Percentiles rank a stretch among this genome's conserved stretches.
phyloP scores from a whole-genome alignment of 2,329 filamentous ascomycete genomes.

The Exophiala alcalophila region DNA sequence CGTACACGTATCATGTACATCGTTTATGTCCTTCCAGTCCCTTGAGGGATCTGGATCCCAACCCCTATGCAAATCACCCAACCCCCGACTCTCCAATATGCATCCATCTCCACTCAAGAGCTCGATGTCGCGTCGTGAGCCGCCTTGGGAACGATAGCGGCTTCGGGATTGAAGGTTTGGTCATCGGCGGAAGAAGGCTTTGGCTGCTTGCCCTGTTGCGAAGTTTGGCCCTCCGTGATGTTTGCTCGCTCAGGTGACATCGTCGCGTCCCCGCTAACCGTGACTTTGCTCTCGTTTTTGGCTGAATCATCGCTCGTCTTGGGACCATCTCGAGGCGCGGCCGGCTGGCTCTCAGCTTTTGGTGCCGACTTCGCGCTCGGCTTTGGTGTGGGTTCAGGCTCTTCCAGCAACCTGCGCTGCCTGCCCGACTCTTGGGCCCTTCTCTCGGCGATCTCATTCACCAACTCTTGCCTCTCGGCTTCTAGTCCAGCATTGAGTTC shows the following conservation, averaged over 20 bases:
- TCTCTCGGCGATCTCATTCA: constrained; percentile 30
- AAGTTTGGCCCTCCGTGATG: constrained; percentile 15
- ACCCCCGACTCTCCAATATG: no score
- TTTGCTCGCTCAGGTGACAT: constrained; percentile 16
- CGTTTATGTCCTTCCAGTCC: no score
- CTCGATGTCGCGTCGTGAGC: constrained; percentile 17
- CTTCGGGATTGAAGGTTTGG: neutral
- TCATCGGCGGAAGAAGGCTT: neutral
- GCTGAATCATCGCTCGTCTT: no score
- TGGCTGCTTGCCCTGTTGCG: constrained; percentile 2
- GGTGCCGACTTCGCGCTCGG: neutral
- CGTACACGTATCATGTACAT: no score
- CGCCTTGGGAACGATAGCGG: constrained; percentile 12
- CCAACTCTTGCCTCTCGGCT: constrained; percentile 34
- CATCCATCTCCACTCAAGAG: no score
- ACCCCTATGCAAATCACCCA: no score
- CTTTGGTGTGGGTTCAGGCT: constrained; percentile 15
- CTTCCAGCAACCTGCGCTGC: constrained; percentile 23
- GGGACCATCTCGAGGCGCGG: no score
- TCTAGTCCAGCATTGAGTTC: constrained; percentile 46
- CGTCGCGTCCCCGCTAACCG: constrained; percentile 12
- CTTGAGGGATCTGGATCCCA: no score
- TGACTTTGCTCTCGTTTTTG: constrained; percentile 11
- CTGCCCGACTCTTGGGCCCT: constrained; percentile 20
- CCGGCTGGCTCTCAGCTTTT: no score